phyloP scores from a whole-genome alignment of 1,284 basidiomycete species.

The Cutaneotrichosporon sp. region DNA sequence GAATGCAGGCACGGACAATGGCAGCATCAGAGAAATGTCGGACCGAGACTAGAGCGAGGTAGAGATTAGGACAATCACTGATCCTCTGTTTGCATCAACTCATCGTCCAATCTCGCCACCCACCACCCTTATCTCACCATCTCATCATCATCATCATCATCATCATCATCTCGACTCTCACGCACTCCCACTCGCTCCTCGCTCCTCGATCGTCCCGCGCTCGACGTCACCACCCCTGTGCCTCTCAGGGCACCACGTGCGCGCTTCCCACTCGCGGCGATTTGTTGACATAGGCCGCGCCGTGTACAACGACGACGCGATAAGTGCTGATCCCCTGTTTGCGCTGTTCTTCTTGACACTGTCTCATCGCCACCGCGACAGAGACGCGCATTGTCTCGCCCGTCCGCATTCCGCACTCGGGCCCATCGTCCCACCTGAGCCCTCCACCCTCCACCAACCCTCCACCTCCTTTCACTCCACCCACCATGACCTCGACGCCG shows the following conservation, averaged over 20 bases:
- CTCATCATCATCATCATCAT: neutral
- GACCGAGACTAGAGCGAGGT: neutral
- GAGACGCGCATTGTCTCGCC: neutral
- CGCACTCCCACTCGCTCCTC: neutral
- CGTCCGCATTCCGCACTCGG: neutral
- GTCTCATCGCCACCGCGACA: neutral
- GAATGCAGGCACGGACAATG: no score
- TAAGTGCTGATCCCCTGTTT: no score
- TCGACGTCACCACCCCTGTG: neutral
- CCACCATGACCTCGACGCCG: slow-evolving; percentile 3
- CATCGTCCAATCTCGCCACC: neutral
- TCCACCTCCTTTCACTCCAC: neutral
- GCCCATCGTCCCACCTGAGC: neutral
- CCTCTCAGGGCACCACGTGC: neutral
- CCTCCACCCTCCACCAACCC: neutral
- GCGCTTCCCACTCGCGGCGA: neutral
- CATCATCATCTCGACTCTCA: no score
- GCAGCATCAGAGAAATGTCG: no score
- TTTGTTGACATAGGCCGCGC: neutral
- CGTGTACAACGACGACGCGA: neutral
- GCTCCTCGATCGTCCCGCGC: neutral
- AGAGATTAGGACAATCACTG: neutral
- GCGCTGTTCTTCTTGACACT: neutral
- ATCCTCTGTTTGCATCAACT: neutral
- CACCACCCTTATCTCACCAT: neutral